A percentile compares a stretch with the other conserved stretches of the same genome.
phyloP scores from a whole-genome alignment of 768 basidiomycete genomes.

The Boletellus ananas region DNA sequence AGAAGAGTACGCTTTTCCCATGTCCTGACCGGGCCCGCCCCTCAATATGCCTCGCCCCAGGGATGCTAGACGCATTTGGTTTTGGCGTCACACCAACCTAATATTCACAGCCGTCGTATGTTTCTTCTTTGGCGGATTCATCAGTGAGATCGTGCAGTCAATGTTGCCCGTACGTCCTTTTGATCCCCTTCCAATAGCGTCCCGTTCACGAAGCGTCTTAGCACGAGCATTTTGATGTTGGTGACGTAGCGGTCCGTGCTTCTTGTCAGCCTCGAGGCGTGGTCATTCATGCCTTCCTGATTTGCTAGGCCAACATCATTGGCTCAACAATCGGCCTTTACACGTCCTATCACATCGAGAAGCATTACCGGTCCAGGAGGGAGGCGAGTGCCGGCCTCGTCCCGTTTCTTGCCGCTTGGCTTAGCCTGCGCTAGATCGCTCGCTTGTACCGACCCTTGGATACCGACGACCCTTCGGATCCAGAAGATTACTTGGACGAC shows the following conservation, averaged over 20 bases:
- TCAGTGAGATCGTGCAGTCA: conserved; percentile 81
- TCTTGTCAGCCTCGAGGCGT: conserved; percentile 10
- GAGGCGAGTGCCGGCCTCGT: conserved; percentile 46
- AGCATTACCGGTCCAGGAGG: conserved; percentile 71
- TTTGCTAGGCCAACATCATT: conserved; percentile 66
- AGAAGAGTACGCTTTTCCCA: conserved; percentile 61
- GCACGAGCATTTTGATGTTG: conserved; percentile 70
- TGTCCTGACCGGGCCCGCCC: neutral
- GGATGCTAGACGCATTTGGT: conserved; percentile 78
- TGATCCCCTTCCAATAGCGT: neutral
- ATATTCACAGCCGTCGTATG: conserved; percentile 69
- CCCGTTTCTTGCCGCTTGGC: neutral
- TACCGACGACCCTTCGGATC: conserved; percentile 48
- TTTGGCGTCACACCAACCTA: conserved; percentile 72
- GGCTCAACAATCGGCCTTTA: conserved; percentile 71
- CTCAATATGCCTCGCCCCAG: conserved; percentile 35
- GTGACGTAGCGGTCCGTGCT: conserved; percentile 62
- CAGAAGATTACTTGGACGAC: conserved; percentile 43
- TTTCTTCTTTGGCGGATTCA: conserved; percentile 73
- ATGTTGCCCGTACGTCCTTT: conserved; percentile 56
- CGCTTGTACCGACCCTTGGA: conserved; percentile 74
- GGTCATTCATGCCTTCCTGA: conserved; percentile 6
- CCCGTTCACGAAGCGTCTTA: conserved; percentile 24
- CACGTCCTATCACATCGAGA: conserved; percentile 63
- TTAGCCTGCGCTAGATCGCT: conserved; percentile 49